These are phyloP conservation scores for Tephrocybe rancida DNA, from an alignment of 768 basidiomycete genomes.

Conservation along the genomic window DNA sequence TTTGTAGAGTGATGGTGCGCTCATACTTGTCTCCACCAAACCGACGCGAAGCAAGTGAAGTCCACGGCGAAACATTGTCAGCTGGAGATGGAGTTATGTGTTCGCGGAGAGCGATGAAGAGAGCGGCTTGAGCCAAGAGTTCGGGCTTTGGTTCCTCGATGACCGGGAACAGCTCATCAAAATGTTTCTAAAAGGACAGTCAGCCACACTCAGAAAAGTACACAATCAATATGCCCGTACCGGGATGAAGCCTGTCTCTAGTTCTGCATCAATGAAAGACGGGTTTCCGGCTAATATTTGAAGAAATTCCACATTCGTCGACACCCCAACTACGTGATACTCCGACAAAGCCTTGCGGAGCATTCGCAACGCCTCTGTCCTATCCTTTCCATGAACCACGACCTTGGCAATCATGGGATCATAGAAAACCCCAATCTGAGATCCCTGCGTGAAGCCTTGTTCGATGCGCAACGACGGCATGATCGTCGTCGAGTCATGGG, in stretches of 20 bases:
- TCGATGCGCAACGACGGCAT: slow-evolving; percentile 79
- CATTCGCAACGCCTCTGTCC: slow-evolving; percentile 81
- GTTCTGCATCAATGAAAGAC: slow-evolving; percentile 75
- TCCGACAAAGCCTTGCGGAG: slow-evolving; percentile 82
- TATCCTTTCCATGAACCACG: slow-evolving; percentile 83
- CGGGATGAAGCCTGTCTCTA: slow-evolving; percentile 92
- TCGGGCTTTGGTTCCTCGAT: slow-evolving; percentile 58
- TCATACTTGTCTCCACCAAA: slow-evolving; percentile 77
- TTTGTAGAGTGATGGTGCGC: slow-evolving; percentile 62
- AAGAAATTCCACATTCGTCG: slow-evolving; percentile 91
- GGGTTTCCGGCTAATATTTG: slow-evolving; percentile 73
- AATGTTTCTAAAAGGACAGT: slow-evolving; percentile 67
- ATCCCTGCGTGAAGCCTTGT: slow-evolving; percentile 82
- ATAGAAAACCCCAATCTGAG: slow-evolving; percentile 86
- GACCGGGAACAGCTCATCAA: slow-evolving; percentile 77
- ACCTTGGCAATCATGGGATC: slow-evolving; percentile 94
- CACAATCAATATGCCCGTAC: slow-evolving; percentile 36
- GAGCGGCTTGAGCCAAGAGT: slow-evolving; percentile 76
- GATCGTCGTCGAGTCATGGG: slow-evolving; percentile 34
- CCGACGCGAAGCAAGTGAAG: slow-evolving; percentile 67
- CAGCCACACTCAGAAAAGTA: neutral
- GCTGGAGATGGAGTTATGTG: slow-evolving; percentile 31
- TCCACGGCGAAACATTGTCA: slow-evolving; percentile 60
- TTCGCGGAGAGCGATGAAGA: slow-evolving; percentile 74
- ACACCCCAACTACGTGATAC: slow-evolving; percentile 89